Evolutionary conservation across 2,329 filamentous ascomycete genomes (phyloP).

Genomic region (Phyllosticta citrichinensis): DNA sequence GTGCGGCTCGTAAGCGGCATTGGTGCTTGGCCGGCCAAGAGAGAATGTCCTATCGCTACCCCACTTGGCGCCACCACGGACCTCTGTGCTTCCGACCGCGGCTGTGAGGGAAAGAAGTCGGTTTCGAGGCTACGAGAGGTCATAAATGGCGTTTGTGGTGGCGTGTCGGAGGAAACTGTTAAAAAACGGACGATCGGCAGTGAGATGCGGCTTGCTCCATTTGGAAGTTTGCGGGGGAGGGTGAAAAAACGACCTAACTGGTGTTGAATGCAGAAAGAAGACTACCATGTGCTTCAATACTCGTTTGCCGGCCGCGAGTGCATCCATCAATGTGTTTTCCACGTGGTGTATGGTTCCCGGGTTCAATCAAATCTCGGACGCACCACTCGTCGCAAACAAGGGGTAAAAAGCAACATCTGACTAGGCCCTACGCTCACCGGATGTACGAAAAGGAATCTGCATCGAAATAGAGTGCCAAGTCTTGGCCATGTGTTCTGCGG

Average conservation of each 20-base stretch:
- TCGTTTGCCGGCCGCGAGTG: background rate
- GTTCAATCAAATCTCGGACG: background rate
- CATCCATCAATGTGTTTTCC: background rate
- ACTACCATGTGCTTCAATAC: background rate
- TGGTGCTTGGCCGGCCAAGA: background rate
- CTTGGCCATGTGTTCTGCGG: background rate
- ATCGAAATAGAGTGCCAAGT: background rate
- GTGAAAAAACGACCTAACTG: background rate
- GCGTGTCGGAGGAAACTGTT: background rate
- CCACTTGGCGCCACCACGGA: background rate
- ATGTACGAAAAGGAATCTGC: background rate
- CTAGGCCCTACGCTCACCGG: background rate
- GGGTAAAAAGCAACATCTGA: background rate
- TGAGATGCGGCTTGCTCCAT: background rate
- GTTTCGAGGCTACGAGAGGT: background rate
- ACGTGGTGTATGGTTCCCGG: background rate
- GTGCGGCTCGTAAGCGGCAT: background rate
- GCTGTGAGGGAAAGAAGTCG: background rate
- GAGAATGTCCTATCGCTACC: background rate
- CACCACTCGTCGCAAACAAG: background rate
- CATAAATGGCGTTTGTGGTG: background rate
- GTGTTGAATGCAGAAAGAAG: background rate
- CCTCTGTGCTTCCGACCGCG: background rate
- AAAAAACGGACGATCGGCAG: background rate
- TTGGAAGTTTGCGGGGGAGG: background rate